Conservation (phyloP, 257 asterid genomes). For the Solanum medicagineum region DNA sequence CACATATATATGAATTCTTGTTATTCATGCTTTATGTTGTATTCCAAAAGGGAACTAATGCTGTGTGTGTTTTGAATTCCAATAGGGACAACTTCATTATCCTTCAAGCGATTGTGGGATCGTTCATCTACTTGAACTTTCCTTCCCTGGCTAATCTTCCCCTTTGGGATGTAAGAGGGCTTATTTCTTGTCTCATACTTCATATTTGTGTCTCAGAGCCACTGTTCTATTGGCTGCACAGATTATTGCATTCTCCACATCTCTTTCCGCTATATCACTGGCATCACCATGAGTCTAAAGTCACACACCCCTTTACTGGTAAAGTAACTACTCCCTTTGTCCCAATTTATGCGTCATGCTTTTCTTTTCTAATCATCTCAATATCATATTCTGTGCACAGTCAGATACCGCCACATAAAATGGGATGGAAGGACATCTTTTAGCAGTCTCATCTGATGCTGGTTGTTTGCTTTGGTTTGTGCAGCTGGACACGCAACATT, state of each 20-base stretch:
- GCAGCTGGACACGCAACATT: constrained; percentile 79
- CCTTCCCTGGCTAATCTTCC: constrained; percentile 51
- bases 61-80: neutral
- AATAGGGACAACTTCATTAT: constrained; percentile 85
- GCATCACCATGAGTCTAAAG: constrained; percentile 79
- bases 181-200: constrained; percentile 45
- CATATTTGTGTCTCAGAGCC: constrained; percentile 82
- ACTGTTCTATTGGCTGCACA: constrained; percentile 72
- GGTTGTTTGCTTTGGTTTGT: neutral
- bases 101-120: constrained; percentile 50
- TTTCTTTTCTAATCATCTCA: neutral
- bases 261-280: constrained; percentile 61
- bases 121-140: constrained; percentile 43
- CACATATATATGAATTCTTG: constrained; percentile 12
- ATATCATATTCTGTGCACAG: neutral
- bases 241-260: constrained; percentile 48
- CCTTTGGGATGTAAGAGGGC: constrained; percentile 53
- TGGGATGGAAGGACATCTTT: neutral
- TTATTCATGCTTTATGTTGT: neutral
- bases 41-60: neutral
- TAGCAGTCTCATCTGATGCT: neutral
- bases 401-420: neutral
- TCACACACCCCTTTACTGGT: constrained; percentile 80
- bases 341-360: neutral
- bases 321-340: neutral